phyloP scores from a whole-genome alignment of 495 filamentous ascomycete genomes.

The Penicillium argentinense region DNA sequence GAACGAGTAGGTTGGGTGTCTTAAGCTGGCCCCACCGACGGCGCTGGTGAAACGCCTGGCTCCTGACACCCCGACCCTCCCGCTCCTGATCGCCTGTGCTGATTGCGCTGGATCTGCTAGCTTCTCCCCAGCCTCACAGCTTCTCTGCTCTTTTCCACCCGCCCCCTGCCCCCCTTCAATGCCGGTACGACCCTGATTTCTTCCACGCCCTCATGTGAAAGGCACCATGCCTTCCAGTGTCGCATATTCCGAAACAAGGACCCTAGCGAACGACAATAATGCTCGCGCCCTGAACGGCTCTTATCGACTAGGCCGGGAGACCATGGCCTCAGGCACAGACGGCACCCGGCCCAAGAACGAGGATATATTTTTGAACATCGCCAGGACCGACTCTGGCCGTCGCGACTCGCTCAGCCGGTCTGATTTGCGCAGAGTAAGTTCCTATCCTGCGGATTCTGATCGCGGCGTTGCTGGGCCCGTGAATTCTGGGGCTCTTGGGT shows the following conservation, averaged over 20 bases:
- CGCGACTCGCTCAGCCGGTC: slow-evolving; percentile 47
- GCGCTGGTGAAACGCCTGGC: neutral
- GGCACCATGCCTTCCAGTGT: slow-evolving; percentile 33
- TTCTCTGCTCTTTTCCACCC: neutral
- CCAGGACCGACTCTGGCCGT: slow-evolving; percentile 50
- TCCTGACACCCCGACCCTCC: too few relatives aligned
- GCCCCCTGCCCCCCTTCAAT: slow-evolving; percentile 15
- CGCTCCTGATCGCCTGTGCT: too few relatives aligned
- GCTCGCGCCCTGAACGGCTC: slow-evolving; percentile 27
- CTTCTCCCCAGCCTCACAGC: slow-evolving; percentile 1
- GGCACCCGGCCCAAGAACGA: slow-evolving; percentile 45
- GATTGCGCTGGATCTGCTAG: neutral
- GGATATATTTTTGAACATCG: slow-evolving; percentile 66
- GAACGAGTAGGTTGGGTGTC: too few relatives aligned
- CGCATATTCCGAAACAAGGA: slow-evolving; percentile 31
- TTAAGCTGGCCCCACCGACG: neutral
- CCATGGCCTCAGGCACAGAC: slow-evolving; percentile 25
- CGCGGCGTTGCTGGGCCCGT: neutral
- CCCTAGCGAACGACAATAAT: slow-evolving; percentile 34
- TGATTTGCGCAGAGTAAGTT: slow-evolving; percentile 52
- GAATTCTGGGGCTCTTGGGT: too few relatives aligned
- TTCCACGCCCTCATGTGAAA: slow-evolving; percentile 37
- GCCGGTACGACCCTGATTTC: slow-evolving; percentile 28
- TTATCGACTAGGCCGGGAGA: slow-evolving; percentile 23
- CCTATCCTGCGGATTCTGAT: slow-evolving; percentile 1